Conservation (phyloP, 306 rosid genomes). For the Vigna reflexopilosa region DNA sequence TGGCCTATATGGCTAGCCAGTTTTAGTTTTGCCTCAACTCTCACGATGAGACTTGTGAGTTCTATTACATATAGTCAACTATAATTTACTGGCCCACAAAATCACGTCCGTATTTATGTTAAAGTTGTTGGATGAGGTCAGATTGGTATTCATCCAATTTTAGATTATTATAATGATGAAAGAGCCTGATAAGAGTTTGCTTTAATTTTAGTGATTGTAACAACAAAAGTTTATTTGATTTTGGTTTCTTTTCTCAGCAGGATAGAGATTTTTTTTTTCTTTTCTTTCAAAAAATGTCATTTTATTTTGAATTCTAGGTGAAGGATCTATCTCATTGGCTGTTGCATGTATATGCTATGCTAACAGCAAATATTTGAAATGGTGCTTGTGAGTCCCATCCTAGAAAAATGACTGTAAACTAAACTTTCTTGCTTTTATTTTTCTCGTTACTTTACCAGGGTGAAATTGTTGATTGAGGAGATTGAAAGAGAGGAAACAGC, state of each 20-base stretch:
- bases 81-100: slow-evolving; percentile 22
- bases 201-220: slow-evolving; percentile 25
- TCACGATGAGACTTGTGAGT: slow-evolving; percentile 16
- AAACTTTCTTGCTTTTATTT: slow-evolving; percentile 34
- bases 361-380: slow-evolving; percentile 10
- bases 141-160: slow-evolving; percentile 25
- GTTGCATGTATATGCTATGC: slow-evolving; percentile 5
- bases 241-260: slow-evolving; percentile 31
- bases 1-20: slow-evolving; percentile 3
- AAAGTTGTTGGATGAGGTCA: slow-evolving; percentile 27
- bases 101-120: slow-evolving; percentile 19
- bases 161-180: slow-evolving; percentile 17
- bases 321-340: slow-evolving; percentile 31
- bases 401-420: slow-evolving; percentile 34
- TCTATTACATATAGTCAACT: slow-evolving; percentile 5
- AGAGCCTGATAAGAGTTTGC: slow-evolving; percentile 31
- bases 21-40: slow-evolving; percentile 15
- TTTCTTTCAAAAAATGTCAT: background rate
- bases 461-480: slow-evolving; percentile 86
- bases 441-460: slow-evolving; percentile 59
- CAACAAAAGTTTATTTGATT: slow-evolving; percentile 23
- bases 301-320: slow-evolving; percentile 32
- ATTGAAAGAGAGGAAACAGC: slow-evolving; percentile 91
- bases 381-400: slow-evolving; percentile 26
- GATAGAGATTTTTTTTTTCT: slow-evolving; percentile 1